A percentile compares a stretch with the other conserved stretches of the same genome.
phyloP scores from a whole-genome alignment of 2,329 filamentous ascomycete species.

The Alternaria postmessia region DNA sequence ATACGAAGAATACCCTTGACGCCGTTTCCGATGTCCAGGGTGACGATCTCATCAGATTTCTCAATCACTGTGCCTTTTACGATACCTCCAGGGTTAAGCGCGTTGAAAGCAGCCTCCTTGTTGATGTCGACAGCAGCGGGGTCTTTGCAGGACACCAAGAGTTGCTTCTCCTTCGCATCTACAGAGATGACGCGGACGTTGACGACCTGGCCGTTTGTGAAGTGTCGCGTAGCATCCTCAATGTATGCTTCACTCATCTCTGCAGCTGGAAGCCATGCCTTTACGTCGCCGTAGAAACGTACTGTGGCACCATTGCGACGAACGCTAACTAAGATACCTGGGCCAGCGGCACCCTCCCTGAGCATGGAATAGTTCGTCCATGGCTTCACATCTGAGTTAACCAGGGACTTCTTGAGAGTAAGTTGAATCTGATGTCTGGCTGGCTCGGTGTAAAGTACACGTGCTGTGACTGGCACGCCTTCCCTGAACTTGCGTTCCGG shows the following conservation, averaged over 20 bases:
- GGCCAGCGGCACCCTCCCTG: constrained; percentile 76
- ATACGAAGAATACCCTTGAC: constrained; percentile 80
- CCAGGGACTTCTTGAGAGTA: constrained; percentile 91
- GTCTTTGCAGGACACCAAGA: constrained; percentile 94
- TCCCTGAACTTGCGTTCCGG: constrained; percentile 96
- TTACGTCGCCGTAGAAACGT: constrained; percentile 86
- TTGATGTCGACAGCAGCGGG: constrained; percentile 80
- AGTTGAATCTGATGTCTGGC: constrained; percentile 81
- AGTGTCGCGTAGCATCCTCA: constrained; percentile 86
- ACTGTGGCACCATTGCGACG: constrained; percentile 82
- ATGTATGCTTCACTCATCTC: constrained; percentile 99
- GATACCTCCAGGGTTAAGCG: constrained; percentile 74
- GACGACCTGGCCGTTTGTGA: constrained; percentile 88
- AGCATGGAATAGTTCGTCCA: constrained; percentile 82
- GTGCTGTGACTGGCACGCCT: constrained; percentile 81
- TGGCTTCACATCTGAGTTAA: constrained; percentile 85
- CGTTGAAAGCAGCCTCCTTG: constrained; percentile 75
- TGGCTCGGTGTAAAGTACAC: constrained; percentile 81
- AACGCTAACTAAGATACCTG: constrained; percentile 87
- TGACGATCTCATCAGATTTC: constrained; percentile 54
- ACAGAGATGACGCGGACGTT: constrained; percentile 87
- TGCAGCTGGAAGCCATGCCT: constrained; percentile 87
- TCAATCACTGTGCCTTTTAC: constrained; percentile 74
- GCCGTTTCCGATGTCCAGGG: constrained; percentile 78
- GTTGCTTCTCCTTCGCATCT: constrained; percentile 72